Evolutionary conservation across 108 stramenopile species (phyloP).

Genomic region (Schizochytrium sp.): DNA sequence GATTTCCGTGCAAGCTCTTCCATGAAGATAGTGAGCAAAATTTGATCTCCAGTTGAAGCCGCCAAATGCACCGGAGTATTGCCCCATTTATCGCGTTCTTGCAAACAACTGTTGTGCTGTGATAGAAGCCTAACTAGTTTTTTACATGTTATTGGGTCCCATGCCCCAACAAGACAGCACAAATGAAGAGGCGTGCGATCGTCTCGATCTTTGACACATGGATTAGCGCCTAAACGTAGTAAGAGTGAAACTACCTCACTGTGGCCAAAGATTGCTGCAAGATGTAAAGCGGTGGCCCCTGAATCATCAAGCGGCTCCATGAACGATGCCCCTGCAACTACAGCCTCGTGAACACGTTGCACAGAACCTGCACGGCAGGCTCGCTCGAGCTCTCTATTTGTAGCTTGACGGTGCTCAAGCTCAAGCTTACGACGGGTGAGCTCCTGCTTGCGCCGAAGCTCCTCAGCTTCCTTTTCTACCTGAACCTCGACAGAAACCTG

Average conservation of each 20-base stretch:
- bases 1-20: background rate
- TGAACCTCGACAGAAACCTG: slow-evolving; percentile 9
- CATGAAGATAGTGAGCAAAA: slow-evolving; percentile 21
- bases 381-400: slow-evolving; percentile 28
- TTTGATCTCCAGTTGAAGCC: background rate
- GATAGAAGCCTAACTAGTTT: background rate
- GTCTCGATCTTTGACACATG: slow-evolving; percentile 13
- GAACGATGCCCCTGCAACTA: slow-evolving; percentile 2
- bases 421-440: slow-evolving; percentile 44
- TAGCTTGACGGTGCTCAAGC: slow-evolving; percentile 34
- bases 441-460: background rate
- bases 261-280: slow-evolving; percentile 56
- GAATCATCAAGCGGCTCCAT: slow-evolving; percentile 20
- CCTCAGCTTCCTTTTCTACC: slow-evolving; percentile 34
- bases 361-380: slow-evolving; percentile 11
- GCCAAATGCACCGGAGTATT: slow-evolving; percentile 56
- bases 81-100: slow-evolving; percentile 35
- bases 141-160: slow-evolving; percentile 2
- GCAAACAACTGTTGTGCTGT: slow-evolving; percentile 2
- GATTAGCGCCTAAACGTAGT: slow-evolving; percentile 28
- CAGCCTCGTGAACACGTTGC: slow-evolving; percentile 29
- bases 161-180: slow-evolving; percentile 19
- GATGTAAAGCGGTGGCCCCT: slow-evolving; percentile 40
- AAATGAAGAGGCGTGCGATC: slow-evolving; percentile 38
- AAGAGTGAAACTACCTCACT: slow-evolving; percentile 21